Evolutionary conservation across 73 alveolate genomes (phyloP).

Genomic region (Tetrahymena borealis): DNA sequence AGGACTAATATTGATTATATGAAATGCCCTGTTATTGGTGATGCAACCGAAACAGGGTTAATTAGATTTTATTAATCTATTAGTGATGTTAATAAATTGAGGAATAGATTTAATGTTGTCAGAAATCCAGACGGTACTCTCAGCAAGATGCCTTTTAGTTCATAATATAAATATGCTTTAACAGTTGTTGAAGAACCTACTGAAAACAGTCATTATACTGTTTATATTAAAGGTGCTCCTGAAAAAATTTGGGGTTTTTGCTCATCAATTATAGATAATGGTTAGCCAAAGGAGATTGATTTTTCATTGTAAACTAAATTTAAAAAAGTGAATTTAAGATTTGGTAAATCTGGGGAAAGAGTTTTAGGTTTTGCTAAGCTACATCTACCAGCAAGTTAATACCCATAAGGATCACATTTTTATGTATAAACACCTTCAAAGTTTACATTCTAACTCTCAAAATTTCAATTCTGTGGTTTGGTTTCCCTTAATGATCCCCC

Average conservation of each 20-base stretch:
- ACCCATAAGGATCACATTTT: constrained; percentile 26
- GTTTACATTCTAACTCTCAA: constrained; percentile 55
- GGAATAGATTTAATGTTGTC: constrained; percentile 30
- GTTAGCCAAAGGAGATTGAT: constrained; percentile 17
- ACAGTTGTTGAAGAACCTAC: constrained; percentile 29
- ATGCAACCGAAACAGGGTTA: constrained; percentile 87
- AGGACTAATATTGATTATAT: constrained; percentile 1
- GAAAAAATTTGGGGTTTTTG: constrained; percentile 67
- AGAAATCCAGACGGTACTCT: constrained; percentile 24
- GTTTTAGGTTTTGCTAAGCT: constrained; percentile 62
- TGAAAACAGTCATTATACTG: constrained; percentile 11
- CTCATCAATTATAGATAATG: background rate
- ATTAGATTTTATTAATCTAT: constrained; percentile 81
- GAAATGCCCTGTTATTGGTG: constrained; percentile 56
- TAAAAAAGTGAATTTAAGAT: constrained; percentile 47
- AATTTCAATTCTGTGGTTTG: constrained; percentile 74
- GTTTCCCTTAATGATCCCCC: constrained; percentile 95
- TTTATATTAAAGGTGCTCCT: constrained; percentile 94
- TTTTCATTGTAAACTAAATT: constrained; percentile 13
- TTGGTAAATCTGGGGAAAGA: constrained; percentile 76
- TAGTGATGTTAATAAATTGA: constrained; percentile 41
- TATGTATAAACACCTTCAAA: constrained; percentile 43
- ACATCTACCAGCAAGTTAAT: constrained; percentile 42
- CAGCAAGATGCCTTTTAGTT: constrained; percentile 31
- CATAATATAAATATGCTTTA: constrained; percentile 15